Conservation (phyloP, 1,139 yeast species). For the Zygoascus meyerae region DNA sequence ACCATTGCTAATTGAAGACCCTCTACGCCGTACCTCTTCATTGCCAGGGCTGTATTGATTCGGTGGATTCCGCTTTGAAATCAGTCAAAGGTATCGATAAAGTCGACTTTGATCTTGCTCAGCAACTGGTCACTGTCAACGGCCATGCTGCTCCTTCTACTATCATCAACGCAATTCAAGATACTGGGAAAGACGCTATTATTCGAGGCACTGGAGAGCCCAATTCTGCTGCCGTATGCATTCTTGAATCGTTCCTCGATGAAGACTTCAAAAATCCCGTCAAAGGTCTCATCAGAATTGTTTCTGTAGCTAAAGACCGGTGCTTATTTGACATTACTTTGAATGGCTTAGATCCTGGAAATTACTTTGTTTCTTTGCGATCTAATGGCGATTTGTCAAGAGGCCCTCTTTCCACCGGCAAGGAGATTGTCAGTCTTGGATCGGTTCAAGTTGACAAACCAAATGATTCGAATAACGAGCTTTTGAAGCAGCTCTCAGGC, state of each 20-base stretch:
- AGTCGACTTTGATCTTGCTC: constrained; percentile 46
- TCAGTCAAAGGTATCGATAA: constrained; percentile 38
- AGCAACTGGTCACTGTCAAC: constrained; percentile 55
- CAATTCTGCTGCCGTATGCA: constrained; percentile 87
- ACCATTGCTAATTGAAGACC: constrained; percentile 15
- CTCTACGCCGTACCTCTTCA: constrained; percentile 73
- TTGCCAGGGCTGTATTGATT: constrained; percentile 63
- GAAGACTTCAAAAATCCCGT: constrained; percentile 54
- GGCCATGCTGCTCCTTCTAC: constrained; percentile 68
- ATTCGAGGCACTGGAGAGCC: constrained; percentile 87
- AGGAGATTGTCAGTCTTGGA: constrained; percentile 37
- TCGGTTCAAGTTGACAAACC: constrained; percentile 39
- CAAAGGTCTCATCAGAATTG: constrained; percentile 82
- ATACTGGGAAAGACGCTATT: constrained; percentile 79
- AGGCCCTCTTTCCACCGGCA: constrained; percentile 72
- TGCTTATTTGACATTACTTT: constrained; percentile 71
- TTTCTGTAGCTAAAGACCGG: constrained; percentile 49
- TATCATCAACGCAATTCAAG: constrained; percentile 59
- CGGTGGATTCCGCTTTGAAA: constrained; percentile 50
- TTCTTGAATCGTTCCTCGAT: constrained; percentile 64
- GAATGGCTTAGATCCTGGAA: constrained; percentile 59
- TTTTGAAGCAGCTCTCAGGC: constrained; percentile 24
- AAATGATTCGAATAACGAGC: constrained; percentile 33
- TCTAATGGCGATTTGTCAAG: constrained; percentile 67
- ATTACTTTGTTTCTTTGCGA: constrained; percentile 64